Evolutionary conservation across 2,329 filamentous ascomycete genomes (phyloP).

Genomic region (Alternaria solani): DNA sequence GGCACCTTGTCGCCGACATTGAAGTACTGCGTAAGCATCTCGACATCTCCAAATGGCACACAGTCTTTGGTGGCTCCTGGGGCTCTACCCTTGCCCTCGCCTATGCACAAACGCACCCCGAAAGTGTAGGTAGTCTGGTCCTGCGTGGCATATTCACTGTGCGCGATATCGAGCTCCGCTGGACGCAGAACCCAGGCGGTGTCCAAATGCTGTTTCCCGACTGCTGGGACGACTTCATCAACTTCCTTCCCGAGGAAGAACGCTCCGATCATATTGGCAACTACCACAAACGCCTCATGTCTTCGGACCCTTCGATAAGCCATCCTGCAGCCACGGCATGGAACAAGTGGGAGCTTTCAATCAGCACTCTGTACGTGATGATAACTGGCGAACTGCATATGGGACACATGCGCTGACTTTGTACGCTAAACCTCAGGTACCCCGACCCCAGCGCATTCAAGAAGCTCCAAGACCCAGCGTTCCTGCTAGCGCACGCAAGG

Average conservation of each 20-base stretch:
- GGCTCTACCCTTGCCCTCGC: constrained; percentile 56
- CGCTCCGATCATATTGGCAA: constrained; percentile 47
- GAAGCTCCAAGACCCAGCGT: constrained; percentile 44
- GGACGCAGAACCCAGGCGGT: constrained; percentile 40
- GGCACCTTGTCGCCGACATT: constrained; percentile 56
- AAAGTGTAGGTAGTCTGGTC: constrained; percentile 50
- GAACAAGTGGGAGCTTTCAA: constrained; percentile 49
- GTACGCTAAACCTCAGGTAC: constrained; percentile 39
- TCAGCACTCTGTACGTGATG: constrained; percentile 32
- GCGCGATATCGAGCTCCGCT: constrained; percentile 45
- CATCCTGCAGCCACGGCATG: constrained; percentile 47
- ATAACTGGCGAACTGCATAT: constrained; percentile 14
- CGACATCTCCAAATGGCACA: constrained; percentile 54
- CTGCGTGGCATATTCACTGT: constrained; percentile 56
- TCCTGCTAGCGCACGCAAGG: constrained; percentile 49
- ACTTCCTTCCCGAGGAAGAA: constrained; percentile 50
- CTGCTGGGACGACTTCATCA: constrained; percentile 48
- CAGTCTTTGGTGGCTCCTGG: constrained; percentile 60
- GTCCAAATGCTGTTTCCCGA: constrained; percentile 52
- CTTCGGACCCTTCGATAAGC: constrained; percentile 37
- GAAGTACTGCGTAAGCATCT: constrained; percentile 55
- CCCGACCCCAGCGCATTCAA: constrained; percentile 16
- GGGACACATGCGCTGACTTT: background rate
- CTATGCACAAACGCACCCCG: constrained; percentile 56
- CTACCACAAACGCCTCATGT: constrained; percentile 54